Conservation (phyloP, 345 rosid genomes). For the Citrus inodora region DNA sequence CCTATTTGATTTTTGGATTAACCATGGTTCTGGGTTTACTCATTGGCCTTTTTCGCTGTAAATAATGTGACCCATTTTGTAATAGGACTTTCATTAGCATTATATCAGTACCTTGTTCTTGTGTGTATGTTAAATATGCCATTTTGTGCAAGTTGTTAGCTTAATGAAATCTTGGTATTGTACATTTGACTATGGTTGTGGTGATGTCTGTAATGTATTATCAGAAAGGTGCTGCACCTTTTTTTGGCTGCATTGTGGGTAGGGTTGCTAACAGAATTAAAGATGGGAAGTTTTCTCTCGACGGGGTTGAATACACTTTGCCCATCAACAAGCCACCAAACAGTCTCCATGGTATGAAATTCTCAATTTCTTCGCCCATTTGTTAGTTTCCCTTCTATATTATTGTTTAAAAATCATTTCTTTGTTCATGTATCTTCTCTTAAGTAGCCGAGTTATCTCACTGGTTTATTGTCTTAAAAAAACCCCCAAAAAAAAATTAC, state of each 20-base stretch:
- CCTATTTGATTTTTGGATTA: conserved; percentile 5
- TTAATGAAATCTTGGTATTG: not conserved
- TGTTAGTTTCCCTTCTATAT: not conserved
- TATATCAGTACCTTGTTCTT: not conserved
- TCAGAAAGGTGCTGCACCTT: conserved; percentile 82
- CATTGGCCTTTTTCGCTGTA: not conserved
- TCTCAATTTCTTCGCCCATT: not conserved
- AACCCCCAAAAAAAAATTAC: no score
- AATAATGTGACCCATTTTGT: not conserved
- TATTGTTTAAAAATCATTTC: not conserved
- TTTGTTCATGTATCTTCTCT: not conserved
- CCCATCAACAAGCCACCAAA: conserved; percentile 89
- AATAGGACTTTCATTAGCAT: not conserved
- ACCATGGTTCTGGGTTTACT: not conserved
- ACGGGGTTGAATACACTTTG: conserved; percentile 65
- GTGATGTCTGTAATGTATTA: conserved; percentile 2
- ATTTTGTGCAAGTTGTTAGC: not conserved
- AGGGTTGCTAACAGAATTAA: conserved; percentile 89
- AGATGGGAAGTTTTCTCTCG: conserved; percentile 74
- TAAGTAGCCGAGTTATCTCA: not conserved
- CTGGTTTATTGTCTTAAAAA: not conserved
- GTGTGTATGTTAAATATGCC: not conserved
- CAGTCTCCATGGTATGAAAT: conserved; percentile 82
- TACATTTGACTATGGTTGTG: not conserved
- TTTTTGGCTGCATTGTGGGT: conserved; percentile 93